Evolutionary conservation across 2,329 filamentous ascomycete genomes (phyloP), one percentile per base, ranked within the genome.

Genomic region (Tolypocladium ophioglossoides): DNA sequence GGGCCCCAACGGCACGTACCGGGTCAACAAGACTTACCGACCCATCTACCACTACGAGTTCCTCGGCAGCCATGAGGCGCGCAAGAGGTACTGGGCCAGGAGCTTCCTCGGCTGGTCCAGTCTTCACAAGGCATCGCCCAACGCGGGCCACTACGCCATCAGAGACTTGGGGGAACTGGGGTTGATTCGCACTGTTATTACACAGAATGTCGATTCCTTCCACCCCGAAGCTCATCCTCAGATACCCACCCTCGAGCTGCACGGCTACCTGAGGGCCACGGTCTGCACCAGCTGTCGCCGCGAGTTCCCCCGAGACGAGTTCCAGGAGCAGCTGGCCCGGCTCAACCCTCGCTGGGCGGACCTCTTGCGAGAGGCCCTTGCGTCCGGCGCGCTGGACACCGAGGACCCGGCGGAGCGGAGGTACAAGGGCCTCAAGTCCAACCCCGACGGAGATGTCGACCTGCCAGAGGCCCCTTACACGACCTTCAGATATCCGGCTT

Each of bases 151-250:
- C 72, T 78, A 81, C 66, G 90, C 91, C 2, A 80, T 97, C 54
- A 78, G 81, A 52, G 78, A 86, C 58, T 74, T 97, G 38, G 87
- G 83, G 3, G 70, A 78, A 5, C 73, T 94, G 60, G 91, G 91
- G 2, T 71, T 91, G 51, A 75, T 96, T 44, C 80, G 79, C 55
- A 82, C 76, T 52, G 88, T 96, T 56, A 84, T 99, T 61, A 97
- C 94, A 41, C 94, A 99, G 68, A 97, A 97, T 66, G 94, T 99
- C 52, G 94, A 99, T 72, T 96, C 91, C 2, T 95, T 99, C 67
- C 94, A 99, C 70, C 76, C 79, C 2, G 73, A 73, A 56, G 87
- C 90, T 1, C 91, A 96, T 68, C 89, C 91, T 0, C 66, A 76
- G 11, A 71, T 91, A 46, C 79, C 82, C 7, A 94, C 89, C 11